Base-by-base conservation (phyloP, 306 rosid species). In the Argentina anserina region DNA sequence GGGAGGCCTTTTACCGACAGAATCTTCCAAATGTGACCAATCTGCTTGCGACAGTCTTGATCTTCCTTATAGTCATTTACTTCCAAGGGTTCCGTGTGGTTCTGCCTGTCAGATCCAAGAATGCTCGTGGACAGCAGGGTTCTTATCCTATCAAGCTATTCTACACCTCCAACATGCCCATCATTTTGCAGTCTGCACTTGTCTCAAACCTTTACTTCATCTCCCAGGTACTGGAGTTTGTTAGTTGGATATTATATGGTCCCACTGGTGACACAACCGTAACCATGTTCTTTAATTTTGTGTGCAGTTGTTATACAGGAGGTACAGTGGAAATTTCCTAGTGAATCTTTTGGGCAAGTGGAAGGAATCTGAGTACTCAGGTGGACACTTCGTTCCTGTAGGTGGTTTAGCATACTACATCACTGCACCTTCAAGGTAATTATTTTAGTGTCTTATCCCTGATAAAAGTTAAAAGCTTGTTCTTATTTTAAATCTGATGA, bases 31-130 rank as follows among this genome's bases (percentile, higher is more conserved):
- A 93, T 9, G 98, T 93, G 77, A 93, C 97, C 42, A 90, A 90
- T 83, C 90, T 93, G 59, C 91, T 93, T 36, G 97, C 98, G 5
- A 93, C 96, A 8, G 93, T 93, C 71, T 82, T 93, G 80, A 81
- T 93, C 78, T 87, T 93, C 84, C 82, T 93, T 9, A 87, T 90
- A 69, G 98, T 93, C 40, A 87, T 93, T 55, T 93, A 93, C 85
- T 90, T 89, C 89, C 98, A 93, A 90, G 98, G 98, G 33, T 93
- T 90, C 89, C 96, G 93, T 21, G 98, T 93, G 69, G 96, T 93
- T 78, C 87, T 93, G 86, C 98, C 98, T 12, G 96, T 93, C 71
- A 88, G 96, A 73, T 93, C 98, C 75, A 93, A 90, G 93, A 93
- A 88, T 86, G 96, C 97, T 41, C 97, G 91, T 58, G 97, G 98